phyloP scores from a whole-genome alignment of 2,329 filamentous ascomycete genomes.

The Colletotrichum chrysophilum region DNA sequence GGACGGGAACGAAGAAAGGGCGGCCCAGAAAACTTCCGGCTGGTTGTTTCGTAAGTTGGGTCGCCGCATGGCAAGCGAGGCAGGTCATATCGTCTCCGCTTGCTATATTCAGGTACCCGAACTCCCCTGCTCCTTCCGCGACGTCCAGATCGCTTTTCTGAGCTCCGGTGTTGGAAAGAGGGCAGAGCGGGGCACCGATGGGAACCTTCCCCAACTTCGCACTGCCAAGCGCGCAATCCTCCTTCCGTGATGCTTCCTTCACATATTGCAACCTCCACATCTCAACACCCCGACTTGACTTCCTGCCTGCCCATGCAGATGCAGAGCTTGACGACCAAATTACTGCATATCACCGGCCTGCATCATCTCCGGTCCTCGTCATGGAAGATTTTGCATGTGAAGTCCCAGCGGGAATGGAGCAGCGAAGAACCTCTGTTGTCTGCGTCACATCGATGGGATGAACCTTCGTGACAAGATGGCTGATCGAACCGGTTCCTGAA shows the following conservation, averaged over 20 bases:
- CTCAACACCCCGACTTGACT: not conserved
- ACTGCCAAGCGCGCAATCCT: not conserved
- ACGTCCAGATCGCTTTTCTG: not conserved
- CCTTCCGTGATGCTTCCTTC: not conserved
- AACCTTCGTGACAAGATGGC: not conserved
- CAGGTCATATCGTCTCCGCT: not conserved
- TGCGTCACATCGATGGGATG: constrained; percentile 1
- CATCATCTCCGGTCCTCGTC: not conserved
- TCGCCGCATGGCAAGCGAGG: not conserved
- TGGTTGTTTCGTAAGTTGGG: not conserved
- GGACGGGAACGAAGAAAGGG: not conserved
- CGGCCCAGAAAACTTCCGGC: not conserved
- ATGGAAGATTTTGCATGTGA: not conserved
- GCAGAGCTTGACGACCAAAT: not conserved
- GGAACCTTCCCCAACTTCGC: not conserved
- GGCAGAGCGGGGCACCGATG: not conserved
- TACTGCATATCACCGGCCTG: not conserved
- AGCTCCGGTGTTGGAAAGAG: not conserved
- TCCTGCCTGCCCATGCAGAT: not conserved
- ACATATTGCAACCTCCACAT: not conserved
- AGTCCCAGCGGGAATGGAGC: not conserved
- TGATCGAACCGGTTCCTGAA: not conserved
- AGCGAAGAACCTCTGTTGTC: not conserved
- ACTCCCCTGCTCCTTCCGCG: not conserved
- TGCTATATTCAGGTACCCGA: not conserved